A percentile compares a stretch with the other conserved stretches of the same genome.
Evolutionary conservation across 139 green algal genomes (phyloP).

Genomic region (Trebouxia sp.): DNA sequence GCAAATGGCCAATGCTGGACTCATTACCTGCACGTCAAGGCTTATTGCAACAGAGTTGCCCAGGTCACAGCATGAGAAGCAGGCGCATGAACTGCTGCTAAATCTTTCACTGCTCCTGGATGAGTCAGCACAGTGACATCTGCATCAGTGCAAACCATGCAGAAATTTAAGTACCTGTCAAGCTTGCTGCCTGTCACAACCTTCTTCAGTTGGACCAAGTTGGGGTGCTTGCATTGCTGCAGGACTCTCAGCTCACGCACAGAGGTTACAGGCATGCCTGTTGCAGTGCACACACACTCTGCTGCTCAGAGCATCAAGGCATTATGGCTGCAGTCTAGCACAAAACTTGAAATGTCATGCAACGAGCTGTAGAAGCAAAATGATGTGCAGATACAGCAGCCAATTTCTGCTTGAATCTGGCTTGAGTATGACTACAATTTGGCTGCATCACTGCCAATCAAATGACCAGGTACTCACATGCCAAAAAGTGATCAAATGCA

Average conservation of each 20-base stretch:
- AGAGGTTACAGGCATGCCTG: constrained; percentile 74
- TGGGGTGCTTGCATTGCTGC: constrained; percentile 63
- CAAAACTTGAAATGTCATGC: too few species aligned
- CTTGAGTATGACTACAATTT: too few species aligned
- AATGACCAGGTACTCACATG: too few species aligned
- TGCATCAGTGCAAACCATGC: neutral
- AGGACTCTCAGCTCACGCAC: constrained; percentile 78
- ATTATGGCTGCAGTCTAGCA: too few species aligned
- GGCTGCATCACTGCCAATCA: too few species aligned
- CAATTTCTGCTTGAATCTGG: too few species aligned
- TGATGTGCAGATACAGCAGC: too few species aligned
- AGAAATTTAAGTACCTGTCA: constrained; percentile 51
- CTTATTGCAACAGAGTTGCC: too few species aligned
- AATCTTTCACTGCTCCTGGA: neutral
- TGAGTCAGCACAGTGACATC: neutral
- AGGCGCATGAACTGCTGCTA: neutral
- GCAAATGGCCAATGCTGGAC: too few species aligned
- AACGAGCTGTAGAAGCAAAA: too few species aligned
- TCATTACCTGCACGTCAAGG: too few species aligned
- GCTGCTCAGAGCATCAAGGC: neutral
- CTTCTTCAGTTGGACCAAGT: constrained; percentile 72
- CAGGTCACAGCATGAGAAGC: neutral
- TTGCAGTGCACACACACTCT: neutral
- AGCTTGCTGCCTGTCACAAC: constrained; percentile 73
- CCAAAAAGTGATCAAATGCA: too few species aligned